Evolutionary conservation across 2,329 filamentous ascomycete species (phyloP), one percentile per base, ranked within the genome.

Genomic region (Passalora sequoiae): DNA sequence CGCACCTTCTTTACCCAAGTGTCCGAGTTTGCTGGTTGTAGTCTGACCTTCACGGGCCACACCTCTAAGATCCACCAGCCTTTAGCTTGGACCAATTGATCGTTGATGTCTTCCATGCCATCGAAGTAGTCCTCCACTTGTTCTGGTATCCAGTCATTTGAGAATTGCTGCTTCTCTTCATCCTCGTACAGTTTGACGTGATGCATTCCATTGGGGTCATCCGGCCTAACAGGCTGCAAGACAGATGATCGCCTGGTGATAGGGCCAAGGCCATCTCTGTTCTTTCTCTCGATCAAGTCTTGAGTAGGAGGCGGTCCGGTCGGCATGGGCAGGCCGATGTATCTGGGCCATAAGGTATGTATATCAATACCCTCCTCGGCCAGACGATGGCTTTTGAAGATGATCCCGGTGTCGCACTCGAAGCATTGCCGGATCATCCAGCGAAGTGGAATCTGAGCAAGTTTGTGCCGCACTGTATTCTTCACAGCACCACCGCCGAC

Each of bases 361-460:
- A 72, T 59, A 41, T 72, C 69, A 2, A 71, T 50, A 0, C 69
- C 69, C 15, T 61, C 57, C 37, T 69, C 66, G 1, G 67, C 67
- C 1, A 72, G 62, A 2, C 53, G 49, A 4, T 60, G 59, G 0
- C 66, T 62, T 28, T 63, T 60, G 59, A 71, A 71, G 13, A 70
- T 50, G 25, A 72, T 71, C 1, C 68, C 69, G 0, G 69, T 71
- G 38, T 71, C 56, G 56, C 68, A 71, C 48, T 69, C 66, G 50
- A 72, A 72, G 44, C 65, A 68, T 50, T 72, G 69, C 15, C 69
- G 61, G 8, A 73, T 60, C 69, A 73, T 73, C 70, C 70, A 73
- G 2, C 69, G 64, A 3, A 73, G 60, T 4, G 69, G 69, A 10
- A 71, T 71, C 3, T 66, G 65, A 3, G 68, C 63, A 6, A 72